Percentiles rank a stretch among this genome's conserved stretches.
Evolutionary conservation across 305 asterid species (phyloP).

Genomic region (Coffea humblotiana): DNA sequence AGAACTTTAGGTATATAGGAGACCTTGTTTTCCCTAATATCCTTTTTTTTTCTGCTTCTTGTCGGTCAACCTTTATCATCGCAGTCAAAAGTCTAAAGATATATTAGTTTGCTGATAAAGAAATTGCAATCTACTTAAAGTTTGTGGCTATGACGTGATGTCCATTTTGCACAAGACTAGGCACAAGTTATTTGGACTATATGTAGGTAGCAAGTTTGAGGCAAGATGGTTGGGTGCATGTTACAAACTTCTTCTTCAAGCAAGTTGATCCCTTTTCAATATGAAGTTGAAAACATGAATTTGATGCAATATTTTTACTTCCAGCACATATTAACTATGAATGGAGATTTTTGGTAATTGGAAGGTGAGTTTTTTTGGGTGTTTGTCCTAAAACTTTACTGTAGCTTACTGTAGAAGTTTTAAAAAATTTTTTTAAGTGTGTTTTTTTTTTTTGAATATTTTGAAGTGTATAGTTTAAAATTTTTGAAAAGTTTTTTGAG

Average conservation of each 20-base stretch:
- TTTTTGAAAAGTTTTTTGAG: too few species aligned
- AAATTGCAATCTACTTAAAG: not conserved
- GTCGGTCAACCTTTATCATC: not conserved
- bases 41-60: not conserved
- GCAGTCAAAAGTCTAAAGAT: not conserved
- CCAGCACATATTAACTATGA: not conserved
- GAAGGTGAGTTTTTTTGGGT: too few species aligned
- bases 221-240: not conserved
- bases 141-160: not conserved
- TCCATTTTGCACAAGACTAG: not conserved
- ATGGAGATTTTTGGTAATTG: not conserved
- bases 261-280: not conserved
- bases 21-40: not conserved
- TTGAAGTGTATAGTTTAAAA: too few species aligned
- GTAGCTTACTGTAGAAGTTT: too few species aligned
- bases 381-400: too few species aligned
- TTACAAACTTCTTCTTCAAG: not conserved
- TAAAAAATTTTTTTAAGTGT: too few species aligned
- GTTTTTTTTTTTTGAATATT: too few species aligned
- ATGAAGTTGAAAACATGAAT: not conserved
- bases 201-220: not conserved
- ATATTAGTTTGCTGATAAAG: not conserved
- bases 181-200: not conserved
- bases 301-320: not conserved
- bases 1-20: not conserved